Evolutionary conservation across 2,329 filamentous ascomycete genomes (phyloP).

Genomic region (Aspergillus aculeatus): DNA sequence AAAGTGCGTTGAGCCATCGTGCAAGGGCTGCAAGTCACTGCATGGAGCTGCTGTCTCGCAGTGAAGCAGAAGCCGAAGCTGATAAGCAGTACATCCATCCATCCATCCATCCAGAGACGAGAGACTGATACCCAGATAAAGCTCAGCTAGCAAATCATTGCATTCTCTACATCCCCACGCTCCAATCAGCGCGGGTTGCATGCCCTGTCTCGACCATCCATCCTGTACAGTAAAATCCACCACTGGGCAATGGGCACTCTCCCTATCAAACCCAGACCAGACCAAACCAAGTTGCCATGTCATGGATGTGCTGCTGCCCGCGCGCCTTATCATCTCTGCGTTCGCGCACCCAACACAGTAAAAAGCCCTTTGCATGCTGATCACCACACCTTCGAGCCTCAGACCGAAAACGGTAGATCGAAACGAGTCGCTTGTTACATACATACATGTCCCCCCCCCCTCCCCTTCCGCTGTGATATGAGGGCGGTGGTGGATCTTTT

Average conservation of each 20-base stretch:
- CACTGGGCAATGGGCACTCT: too few species aligned
- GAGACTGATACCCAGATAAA: background rate
- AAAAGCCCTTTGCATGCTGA: slow-evolving; percentile 6
- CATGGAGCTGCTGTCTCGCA: too few species aligned
- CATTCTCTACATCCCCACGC: too few species aligned
- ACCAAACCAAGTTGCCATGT: background rate
- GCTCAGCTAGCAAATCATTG: background rate
- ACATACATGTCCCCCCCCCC: background rate
- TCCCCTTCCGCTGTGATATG: background rate
- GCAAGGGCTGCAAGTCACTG: too few species aligned
- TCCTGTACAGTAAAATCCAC: background rate
- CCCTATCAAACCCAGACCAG: background rate
- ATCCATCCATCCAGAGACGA: too few species aligned
- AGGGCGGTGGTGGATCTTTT: background rate
- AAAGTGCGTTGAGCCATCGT: too few species aligned
- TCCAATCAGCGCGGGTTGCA: too few species aligned
- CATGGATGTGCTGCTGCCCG: background rate
- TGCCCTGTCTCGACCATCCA: too few species aligned
- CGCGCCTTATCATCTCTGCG: slow-evolving; percentile 14
- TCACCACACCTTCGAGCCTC: background rate
- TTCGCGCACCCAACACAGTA: slow-evolving; percentile 22
- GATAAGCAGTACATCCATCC: too few species aligned
- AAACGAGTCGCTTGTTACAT: background rate
- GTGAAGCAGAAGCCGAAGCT: background rate
- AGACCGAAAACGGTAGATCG: background rate